Base-by-base conservation (phyloP, 2,329 filamentous ascomycete genomes). In the Penicillium glabrum region DNA sequence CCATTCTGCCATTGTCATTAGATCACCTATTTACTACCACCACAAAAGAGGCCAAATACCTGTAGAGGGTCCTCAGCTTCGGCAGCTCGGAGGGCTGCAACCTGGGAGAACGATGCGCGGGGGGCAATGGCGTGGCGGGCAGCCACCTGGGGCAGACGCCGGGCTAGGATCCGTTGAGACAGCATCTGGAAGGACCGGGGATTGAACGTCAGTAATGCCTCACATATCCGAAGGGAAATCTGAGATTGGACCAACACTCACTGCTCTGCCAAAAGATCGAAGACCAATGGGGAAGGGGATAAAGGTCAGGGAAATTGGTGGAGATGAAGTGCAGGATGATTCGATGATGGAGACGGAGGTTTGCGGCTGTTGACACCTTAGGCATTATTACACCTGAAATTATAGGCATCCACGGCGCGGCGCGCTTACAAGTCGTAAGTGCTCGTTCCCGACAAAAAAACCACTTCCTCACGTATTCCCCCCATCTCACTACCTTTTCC, bases 31-130 rank as follows among this genome's bases (percentile, higher is more conserved):
- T 1, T 16, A 19, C 5, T 23, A 19, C 26, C n/a, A 23, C 16
- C 19, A 24, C 24, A 14, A 16, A 2, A 45, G 16, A 27, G 21
- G 13, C 39, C n/a, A 19, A 61, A 52, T 75, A 79, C 77, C 76
- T 77, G 75, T 54, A 74, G 67, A 56, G 77, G 75, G 58, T 79
- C 77, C 45, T 79, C 71, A 39, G 69, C 50, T 53, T 75, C 72
- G 46, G 71, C 66, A 65, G 73, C 70, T 33, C 74, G 73, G 48
- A 76, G 73, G 62, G 66, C 68, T 57, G 71, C 65, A 49, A 72
- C 64, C 63, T 75, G 73, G 14, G 77, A 79, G 65, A 78, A 78
- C 27, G 68, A 68, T 59, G 76, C 75, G 67, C 73, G 73, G 62
- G 72, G 65, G 67, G 55, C 62, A 63, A 72, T 67, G 68, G 73